Conservation (phyloP, 768 basidiomycete species). For the Strobilomyces echinocephalus region DNA sequence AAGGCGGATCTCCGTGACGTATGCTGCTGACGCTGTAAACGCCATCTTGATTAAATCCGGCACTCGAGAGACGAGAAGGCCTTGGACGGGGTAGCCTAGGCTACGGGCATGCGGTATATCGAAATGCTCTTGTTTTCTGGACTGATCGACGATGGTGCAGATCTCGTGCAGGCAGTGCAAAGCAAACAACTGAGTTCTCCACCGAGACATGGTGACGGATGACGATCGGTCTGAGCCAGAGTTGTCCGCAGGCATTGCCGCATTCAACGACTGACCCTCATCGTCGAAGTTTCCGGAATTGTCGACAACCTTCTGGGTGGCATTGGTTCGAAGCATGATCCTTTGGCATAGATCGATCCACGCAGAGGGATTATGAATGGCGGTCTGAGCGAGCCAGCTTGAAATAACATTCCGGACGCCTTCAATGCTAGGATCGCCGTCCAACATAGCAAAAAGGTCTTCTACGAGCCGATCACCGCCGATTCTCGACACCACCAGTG, state of each 20-base stretch:
- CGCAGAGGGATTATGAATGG: conserved; percentile 85
- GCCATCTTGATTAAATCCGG: conserved; percentile 97
- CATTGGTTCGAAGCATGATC: conserved; percentile 93
- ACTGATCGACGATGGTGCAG: conserved; percentile 66
- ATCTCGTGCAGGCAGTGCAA: conserved; percentile 89
- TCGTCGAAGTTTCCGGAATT: conserved; percentile 70
- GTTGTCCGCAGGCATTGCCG: conserved; percentile 37
- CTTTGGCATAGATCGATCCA: conserved; percentile 98
- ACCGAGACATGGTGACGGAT: conserved; percentile 65
- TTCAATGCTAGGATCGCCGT: conserved; percentile 90
- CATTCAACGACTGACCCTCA: conserved; percentile 87
- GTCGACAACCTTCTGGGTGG: conserved; percentile 69
- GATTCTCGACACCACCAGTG: conserved; percentile 82
- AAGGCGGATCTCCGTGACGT: conserved; percentile 91
- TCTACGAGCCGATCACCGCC: conserved; percentile 94
- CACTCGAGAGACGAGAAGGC: conserved; percentile 77
- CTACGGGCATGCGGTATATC: conserved; percentile 67
- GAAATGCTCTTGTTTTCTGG: conserved; percentile 78
- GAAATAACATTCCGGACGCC: conserved; percentile 91
- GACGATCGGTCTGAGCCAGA: conserved; percentile 31
- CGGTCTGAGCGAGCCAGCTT: conserved; percentile 94
- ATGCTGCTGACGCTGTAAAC: conserved; percentile 93
- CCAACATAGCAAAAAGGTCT: conserved; percentile 90
- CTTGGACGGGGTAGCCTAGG: conserved; percentile 51
- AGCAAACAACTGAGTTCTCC: conserved; percentile 96